Percentiles rank a stretch among this genome's conserved stretches.
Conservation (phyloP, 306 rosid genomes). For the Prunus armeniaca region DNA sequence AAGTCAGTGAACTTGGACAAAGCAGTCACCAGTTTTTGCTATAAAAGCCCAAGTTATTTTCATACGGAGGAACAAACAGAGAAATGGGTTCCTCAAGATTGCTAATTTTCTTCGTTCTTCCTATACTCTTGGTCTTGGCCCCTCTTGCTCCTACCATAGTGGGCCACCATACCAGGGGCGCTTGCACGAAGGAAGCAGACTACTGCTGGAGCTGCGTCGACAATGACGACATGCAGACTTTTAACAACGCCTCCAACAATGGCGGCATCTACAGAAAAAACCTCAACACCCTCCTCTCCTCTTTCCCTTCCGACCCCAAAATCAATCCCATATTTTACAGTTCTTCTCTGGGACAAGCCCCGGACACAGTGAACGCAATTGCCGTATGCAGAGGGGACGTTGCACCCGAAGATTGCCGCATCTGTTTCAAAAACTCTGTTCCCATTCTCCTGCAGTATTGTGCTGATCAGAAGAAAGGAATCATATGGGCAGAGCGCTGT, state of each 20-base stretch:
- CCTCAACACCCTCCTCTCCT: neutral
- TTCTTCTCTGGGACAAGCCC: neutral
- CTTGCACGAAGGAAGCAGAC: neutral
- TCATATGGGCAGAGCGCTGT: neutral
- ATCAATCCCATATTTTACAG: neutral
- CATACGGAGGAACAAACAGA: neutral
- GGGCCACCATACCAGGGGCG: neutral
- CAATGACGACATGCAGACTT: no score
- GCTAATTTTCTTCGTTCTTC: neutral
- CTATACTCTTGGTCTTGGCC: neutral
- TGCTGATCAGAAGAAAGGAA: neutral
- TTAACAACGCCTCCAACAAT: neutral
- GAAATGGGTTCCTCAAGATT: neutral
- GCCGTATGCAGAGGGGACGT: slow-evolving; percentile 20
- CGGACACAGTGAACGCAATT: neutral
- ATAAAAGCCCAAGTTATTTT: no score
- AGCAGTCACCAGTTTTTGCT: no score
- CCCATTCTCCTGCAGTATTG: neutral
- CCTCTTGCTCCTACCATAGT: neutral
- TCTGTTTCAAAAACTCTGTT: neutral
- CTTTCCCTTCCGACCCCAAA: neutral
- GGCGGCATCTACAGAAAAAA: neutral
- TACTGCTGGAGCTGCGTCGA: slow-evolving; percentile 17
- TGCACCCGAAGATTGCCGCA: neutral
- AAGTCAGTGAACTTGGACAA: no score